Conservation (phyloP, 176 grass and related monocot species). For the Pontederia paniculata region DNA sequence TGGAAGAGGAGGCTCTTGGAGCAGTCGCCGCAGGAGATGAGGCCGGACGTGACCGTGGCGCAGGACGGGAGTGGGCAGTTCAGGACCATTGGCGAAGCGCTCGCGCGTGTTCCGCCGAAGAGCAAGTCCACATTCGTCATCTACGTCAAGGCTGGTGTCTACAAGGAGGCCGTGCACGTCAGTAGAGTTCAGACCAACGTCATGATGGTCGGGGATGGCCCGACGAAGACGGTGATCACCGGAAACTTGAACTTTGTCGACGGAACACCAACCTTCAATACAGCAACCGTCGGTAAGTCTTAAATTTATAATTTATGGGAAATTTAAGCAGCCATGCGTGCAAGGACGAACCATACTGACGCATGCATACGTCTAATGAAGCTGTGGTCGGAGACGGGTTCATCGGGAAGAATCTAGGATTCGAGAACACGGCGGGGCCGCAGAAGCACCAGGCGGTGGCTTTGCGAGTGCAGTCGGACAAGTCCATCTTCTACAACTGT, state of each 20-base stretch:
- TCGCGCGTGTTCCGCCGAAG: slow-evolving; percentile 34
- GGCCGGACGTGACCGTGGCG: slow-evolving; percentile 37
- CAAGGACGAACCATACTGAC: no score
- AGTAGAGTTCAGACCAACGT: slow-evolving; percentile 30
- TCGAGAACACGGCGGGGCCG: slow-evolving; percentile 68
- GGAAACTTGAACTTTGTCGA: slow-evolving; percentile 29
- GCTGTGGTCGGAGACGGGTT: slow-evolving; percentile 56
- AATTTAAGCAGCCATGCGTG: no score
- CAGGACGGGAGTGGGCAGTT: slow-evolving; percentile 54
- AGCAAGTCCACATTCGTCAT: slow-evolving; percentile 29
- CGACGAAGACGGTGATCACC: slow-evolving; percentile 37
- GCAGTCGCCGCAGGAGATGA: not conserved
- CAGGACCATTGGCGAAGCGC: slow-evolving; percentile 49
- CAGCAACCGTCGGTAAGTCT: slow-evolving; percentile 43
- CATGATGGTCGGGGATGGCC: slow-evolving; percentile 42
- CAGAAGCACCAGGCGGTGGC: slow-evolving; percentile 74
- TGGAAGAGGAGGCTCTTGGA: not conserved
- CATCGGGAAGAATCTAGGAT: slow-evolving; percentile 40
- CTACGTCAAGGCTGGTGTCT: slow-evolving; percentile 62
- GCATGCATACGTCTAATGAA: not conserved
- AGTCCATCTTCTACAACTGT: slow-evolving; percentile 53
- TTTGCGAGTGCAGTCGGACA: slow-evolving; percentile 53
- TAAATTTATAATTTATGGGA: no score
- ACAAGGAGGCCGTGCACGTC: slow-evolving; percentile 50
- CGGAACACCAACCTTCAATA: slow-evolving; percentile 49